Evolutionary conservation across 768 basidiomycete species (phyloP).

Genomic region (Lentinus tigrinus): DNA sequence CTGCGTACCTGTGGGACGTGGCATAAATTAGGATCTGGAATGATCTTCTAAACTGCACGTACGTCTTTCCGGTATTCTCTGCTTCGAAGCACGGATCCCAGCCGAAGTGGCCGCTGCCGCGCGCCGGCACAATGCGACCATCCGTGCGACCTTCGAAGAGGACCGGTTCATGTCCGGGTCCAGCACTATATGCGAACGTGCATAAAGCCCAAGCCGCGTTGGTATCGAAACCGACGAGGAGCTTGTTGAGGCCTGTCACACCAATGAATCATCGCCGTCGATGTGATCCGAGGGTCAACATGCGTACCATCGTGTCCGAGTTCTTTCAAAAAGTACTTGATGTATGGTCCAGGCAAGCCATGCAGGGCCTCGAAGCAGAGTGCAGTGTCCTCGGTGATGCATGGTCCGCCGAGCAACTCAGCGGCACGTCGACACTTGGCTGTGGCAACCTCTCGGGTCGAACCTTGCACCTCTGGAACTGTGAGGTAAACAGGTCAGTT

Average conservation of each 20-base stretch:
- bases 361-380: slow-evolving; percentile 86
- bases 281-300: too few relatives aligned
- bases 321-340: slow-evolving; percentile 85
- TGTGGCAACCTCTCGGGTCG: slow-evolving; percentile 83
- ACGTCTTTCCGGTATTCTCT: slow-evolving; percentile 76
- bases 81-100: slow-evolving; percentile 92
- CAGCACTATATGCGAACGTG: slow-evolving; percentile 92
- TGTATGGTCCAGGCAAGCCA: slow-evolving; percentile 95
- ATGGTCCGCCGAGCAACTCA: slow-evolving; percentile 64
- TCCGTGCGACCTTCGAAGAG: slow-evolving; percentile 87
- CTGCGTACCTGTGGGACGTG: slow-evolving; percentile 52
- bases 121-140: slow-evolving; percentile 83
- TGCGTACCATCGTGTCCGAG: slow-evolving; percentile 85
- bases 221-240: slow-evolving; percentile 75
- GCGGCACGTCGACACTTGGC: slow-evolving; percentile 88
- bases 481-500: too few relatives aligned
- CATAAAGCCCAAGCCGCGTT: slow-evolving; percentile 87
- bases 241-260: slow-evolving; percentile 70
- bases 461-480: slow-evolving; percentile 96
- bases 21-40: too few relatives aligned
- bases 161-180: slow-evolving; percentile 77
- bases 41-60: too few relatives aligned
- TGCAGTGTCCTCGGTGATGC: slow-evolving; percentile 91
- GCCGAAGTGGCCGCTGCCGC: slow-evolving; percentile 80
- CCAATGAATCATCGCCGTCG: too few relatives aligned